Base-by-base conservation (phyloP, 2,329 filamentous ascomycete species). In the Tolypocladium tundrense region DNA sequence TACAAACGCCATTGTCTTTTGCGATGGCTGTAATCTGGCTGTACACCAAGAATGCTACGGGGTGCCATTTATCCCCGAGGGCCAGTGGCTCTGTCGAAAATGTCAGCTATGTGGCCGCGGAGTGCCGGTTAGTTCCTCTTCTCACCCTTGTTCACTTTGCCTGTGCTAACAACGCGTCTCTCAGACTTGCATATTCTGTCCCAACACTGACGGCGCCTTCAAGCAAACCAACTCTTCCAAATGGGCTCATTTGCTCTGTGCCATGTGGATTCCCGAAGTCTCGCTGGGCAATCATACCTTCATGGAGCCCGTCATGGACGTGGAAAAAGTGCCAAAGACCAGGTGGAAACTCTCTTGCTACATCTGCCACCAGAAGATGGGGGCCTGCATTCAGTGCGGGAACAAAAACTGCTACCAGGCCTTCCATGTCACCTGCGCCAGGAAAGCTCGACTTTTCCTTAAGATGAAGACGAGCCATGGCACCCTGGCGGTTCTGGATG, bases 21-120 rank as follows among this genome's bases (percentile, higher is more conserved):
- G 94, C 70, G 94, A 99, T 70, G 94, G 94, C 3, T 99, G 94
- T 73, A 95, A 99, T 73, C 78, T 99, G 55, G 94, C 94, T 4
- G 94, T 99, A 11, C 94, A 99, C 72, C 94, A 99, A 72, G 94
- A 99, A 76, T 99, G 94, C 73, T 99, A 99, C 69, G 94, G 94
- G 58, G 94, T 99, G 53, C 94, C 94, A 1, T 99, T 97, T 72
- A 99, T 99, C 63, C 94, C 94, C 2, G 94, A 99, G 75, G 94
- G 94, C 21, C 94, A 99, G 73, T 99, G 94, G 94, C 82, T 97
- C 53, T 99, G 94, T 75, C 85, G 94, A 58, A 96, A 97, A 73
- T 99, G 94, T 75, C 92, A 97, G 74, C 81, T 97, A 61, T 93
- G 97, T 70, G 94, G 94, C 53, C 87, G 92, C 64, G 92, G 92